A percentile compares a stretch with the other conserved stretches of the same genome.
Conservation (phyloP, 345 rosid genomes). For the Arabidopsis thaliana region TAIR10.1 NC_003070.9:24709001-24709500, state of each 20-base stretch:
- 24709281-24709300: neutral
- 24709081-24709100: too few species aligned
- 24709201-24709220: constrained; percentile 46
- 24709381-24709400: constrained; percentile 31
- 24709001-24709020: constrained; percentile 25
- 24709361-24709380: constrained; percentile 42
- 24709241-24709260: constrained; percentile 18
- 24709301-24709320: too few species aligned
- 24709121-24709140: too few species aligned
- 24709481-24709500: too few species aligned
- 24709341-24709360: constrained; percentile 33
- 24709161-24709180: too few species aligned
- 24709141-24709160: too few species aligned
- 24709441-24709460: neutral
- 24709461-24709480: too few species aligned
- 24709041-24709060: too few species aligned
- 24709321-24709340: neutral
- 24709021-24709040: neutral
- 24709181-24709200: too few species aligned
- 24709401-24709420: constrained; percentile 33
- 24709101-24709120: too few species aligned
- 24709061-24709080: too few species aligned
- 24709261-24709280: constrained; percentile 22
- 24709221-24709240: constrained; percentile 50
- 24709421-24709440: constrained; percentile 6